phyloP scores from a whole-genome alignment of 2,329 filamentous ascomycete genomes.

The Calycina herbarum region DNA sequence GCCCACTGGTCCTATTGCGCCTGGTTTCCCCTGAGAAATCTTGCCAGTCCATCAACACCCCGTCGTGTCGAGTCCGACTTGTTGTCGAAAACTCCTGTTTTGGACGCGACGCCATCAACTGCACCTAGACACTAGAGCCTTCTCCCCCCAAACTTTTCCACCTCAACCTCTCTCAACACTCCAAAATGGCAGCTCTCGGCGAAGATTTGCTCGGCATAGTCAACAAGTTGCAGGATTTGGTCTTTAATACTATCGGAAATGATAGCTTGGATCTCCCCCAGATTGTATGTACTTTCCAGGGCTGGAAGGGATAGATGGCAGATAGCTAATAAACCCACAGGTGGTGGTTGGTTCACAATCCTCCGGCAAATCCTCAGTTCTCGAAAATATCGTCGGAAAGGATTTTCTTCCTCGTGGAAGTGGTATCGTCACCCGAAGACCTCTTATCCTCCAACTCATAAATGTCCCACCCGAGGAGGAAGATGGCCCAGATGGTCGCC shows the following conservation, averaged over 20 bases:
- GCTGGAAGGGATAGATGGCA: constrained; percentile 19
- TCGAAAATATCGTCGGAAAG: constrained; percentile 97
- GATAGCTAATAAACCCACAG: constrained; percentile 37
- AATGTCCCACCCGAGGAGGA: constrained; percentile 76
- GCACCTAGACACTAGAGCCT: background rate
- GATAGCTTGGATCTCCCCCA: constrained; percentile 96
- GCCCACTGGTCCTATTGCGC: background rate
- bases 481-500: constrained; percentile 61
- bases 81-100: constrained; percentile 7
- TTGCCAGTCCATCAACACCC: background rate
- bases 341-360: constrained; percentile 98
- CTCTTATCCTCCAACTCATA: constrained; percentile 96
- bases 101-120: constrained; percentile 1
- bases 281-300: constrained; percentile 67
- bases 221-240: constrained; percentile 97
- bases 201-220: constrained; percentile 94
- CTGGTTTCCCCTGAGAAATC: constrained; percentile 1
- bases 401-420: constrained; percentile 96
- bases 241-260: constrained; percentile 99
- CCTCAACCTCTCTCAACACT: constrained; percentile 16
- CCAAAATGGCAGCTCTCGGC: constrained; percentile 83
- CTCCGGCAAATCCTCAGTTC: constrained; percentile 95
- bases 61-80: background rate
- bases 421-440: constrained; percentile 92
- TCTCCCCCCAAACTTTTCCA: background rate